These are phyloP conservation scores for Grammothele lineata DNA, from an alignment of 768 basidiomycete genomes.

Conservation along the genomic window DNA sequence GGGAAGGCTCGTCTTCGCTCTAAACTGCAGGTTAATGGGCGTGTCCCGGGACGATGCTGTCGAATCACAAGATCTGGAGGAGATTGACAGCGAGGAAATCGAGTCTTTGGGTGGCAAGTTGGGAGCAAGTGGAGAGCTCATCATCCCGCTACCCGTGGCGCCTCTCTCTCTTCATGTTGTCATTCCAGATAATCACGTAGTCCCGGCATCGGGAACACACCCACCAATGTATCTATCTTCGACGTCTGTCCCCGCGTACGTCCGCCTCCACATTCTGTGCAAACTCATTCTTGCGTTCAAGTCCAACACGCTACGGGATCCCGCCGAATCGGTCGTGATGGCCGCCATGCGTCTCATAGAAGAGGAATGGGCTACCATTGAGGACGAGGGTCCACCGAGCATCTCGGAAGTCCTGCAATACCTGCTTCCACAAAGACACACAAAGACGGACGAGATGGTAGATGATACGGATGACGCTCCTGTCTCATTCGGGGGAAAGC, in stretches of 20 bases:
- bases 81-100: constrained; percentile 30
- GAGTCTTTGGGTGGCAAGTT: constrained; percentile 45
- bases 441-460: neutral
- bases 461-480: constrained; percentile 1
- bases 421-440: constrained; percentile 37
- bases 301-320: constrained; percentile 50
- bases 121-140: constrained; percentile 41
- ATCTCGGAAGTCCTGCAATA: constrained; percentile 62
- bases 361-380: constrained; percentile 60
- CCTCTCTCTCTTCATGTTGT: constrained; percentile 67
- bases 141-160: constrained; percentile 62
- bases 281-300: constrained; percentile 55
- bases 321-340: constrained; percentile 71
- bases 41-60: constrained; percentile 23
- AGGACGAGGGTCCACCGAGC: constrained; percentile 72
- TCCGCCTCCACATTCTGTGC: constrained; percentile 78
- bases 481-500: constrained; percentile 13
- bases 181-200: constrained; percentile 41
- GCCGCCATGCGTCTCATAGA: constrained; percentile 67
- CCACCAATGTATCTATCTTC: constrained; percentile 78
- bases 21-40: constrained; percentile 55
- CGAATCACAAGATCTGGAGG: constrained; percentile 30
- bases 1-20: constrained; percentile 49
- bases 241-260: constrained; percentile 64
- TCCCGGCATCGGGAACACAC: constrained; percentile 44